Evolutionary conservation across 169 alveolate genomes (phyloP), one percentile per base, ranked within the genome.

Genomic region (Theileria equi): DNA sequence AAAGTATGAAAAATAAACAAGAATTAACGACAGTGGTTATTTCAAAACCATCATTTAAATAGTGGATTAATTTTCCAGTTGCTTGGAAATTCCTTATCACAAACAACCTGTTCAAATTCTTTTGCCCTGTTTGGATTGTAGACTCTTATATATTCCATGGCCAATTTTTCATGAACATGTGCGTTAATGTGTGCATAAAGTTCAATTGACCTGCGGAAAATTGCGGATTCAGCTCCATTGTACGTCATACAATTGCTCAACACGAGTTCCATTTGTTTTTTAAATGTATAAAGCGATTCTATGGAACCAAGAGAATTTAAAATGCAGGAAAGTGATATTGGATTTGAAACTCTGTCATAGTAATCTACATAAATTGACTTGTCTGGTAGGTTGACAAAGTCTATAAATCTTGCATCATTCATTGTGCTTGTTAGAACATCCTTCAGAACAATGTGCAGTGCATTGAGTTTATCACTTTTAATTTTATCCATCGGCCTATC

Each of bases 151-250:
- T 52, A 11, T n/a, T 35, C 21, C 21, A 28, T 29, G 13, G 63
- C 21, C 3, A 64, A 11, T 5, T 47, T 13, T 10, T 25, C 25
- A 35, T 35, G 13, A 17, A 64, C 40, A 3, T 35, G 35, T 17
- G 17, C 13, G 10, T 13, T 26, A n/a, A 64, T 54, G 6, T n/a
- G 4, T 52, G 35, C 11, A 5, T n/a, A n/a, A 19, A 26, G 35
- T 26, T 52, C 28, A 52, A 64, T 36, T 0, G 72, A 25, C 63
- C 28, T 67, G 48, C 25, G 34, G 43, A 40, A 67, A 6, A 60
- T 34, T 23, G n/a, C 25, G 17, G 65, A 34, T 6, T 43, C 65
- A 8, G 17, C 6, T 13, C 80, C 80, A 40, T 67, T 28, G 19
- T 43, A 67, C 3, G n/a, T 43, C 25, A 58, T 31, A 10, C 47